Percentiles rank a stretch among this genome's conserved stretches.
Evolutionary conservation across 768 basidiomycete genomes (phyloP).

Genomic region (Russula ochroleuca): DNA sequence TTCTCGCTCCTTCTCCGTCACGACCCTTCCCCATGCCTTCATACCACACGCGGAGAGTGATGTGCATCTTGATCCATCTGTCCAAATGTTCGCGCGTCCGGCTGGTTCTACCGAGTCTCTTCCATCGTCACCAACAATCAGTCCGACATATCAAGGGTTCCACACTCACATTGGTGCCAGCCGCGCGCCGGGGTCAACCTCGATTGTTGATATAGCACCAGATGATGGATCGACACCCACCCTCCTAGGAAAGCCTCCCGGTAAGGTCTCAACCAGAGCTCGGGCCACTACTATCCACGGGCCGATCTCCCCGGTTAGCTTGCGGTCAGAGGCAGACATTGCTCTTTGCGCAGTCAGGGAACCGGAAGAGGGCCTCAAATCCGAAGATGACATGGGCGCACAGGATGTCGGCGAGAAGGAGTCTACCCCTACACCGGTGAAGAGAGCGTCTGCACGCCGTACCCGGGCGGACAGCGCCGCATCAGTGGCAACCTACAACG

Average conservation of each 20-base stretch:
- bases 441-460: constrained; percentile 16
- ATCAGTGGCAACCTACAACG: constrained; percentile 60
- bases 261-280: constrained; percentile 5
- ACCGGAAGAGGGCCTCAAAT: constrained; percentile 23
- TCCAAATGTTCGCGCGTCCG: constrained; percentile 71
- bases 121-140: constrained; percentile 35
- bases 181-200: not conserved
- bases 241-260: not conserved
- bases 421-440: constrained; percentile 17
- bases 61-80: constrained; percentile 62
- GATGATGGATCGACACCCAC: constrained; percentile 18
- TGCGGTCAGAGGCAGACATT: constrained; percentile 5
- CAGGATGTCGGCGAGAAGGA: constrained; percentile 12
- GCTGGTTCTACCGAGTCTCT: constrained; percentile 72
- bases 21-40: constrained; percentile 33
- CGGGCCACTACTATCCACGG: constrained; percentile 25
- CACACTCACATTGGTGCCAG: not conserved
- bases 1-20: constrained; percentile 30
- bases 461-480: constrained; percentile 34
- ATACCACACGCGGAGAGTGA: constrained; percentile 38
- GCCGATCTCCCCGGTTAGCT: constrained; percentile 6
- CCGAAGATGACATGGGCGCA: constrained; percentile 7
- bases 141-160: constrained; percentile 34
- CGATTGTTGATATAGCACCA: not conserved
- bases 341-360: constrained; percentile 21